Base-by-base conservation (phyloP, 1,139 yeast species). In the Yarrowia galli region DNA sequence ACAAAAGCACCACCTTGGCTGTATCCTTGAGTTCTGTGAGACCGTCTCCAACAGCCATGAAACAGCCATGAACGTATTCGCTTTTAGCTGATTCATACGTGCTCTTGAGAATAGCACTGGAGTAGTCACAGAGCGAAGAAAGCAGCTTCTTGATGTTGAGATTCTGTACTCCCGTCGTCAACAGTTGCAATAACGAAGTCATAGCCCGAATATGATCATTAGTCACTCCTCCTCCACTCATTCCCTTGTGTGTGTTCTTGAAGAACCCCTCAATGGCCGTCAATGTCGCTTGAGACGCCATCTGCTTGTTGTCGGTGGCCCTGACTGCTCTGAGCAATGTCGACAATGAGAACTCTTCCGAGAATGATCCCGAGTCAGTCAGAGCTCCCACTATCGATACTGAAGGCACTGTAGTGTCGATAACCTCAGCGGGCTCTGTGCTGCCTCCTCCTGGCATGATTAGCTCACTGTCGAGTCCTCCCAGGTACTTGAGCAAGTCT, bases 401-500 rank as follows among this genome's bases (percentile, higher is more conserved):
- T 5, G 51, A 18, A 9, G 51, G 60, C 9, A 10, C 9, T 1
- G 35, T 16, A 2, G 45, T 36, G 8, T 53, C 51, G 28, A 20
- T 25, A 9, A 18, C 18, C 3, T 25, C 28, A 5, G 6, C 32
- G 0, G 36, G 35, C 18, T 56, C 63, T 3, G 13, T 10, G 3
- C n/a, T n/a, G n/a, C n/a, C n/a, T n/a, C n/a, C n/a, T n/a, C 15
- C 46, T 23, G 58, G 20, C 36, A 56, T 22, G 22, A 40, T 22
- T 2, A 32, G 25, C 51, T 58, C 64, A 9, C 28, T 58, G 16
- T 58, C 51, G 16, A 58, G 42, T 20, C 64, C 64, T 18, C 64
- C 64, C 8, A 58, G 51, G 36, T 58, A 58, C 64, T 58, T 58
- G 28, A 58, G 51, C 32, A 58, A n/a, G n/a, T 58, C 64, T 1